Percentiles rank a stretch among this genome's conserved stretches.
Evolutionary conservation across 371 early-diverging fungal genomes (phyloP).

Genomic region (Basidiobolus meristosporus): DNA sequence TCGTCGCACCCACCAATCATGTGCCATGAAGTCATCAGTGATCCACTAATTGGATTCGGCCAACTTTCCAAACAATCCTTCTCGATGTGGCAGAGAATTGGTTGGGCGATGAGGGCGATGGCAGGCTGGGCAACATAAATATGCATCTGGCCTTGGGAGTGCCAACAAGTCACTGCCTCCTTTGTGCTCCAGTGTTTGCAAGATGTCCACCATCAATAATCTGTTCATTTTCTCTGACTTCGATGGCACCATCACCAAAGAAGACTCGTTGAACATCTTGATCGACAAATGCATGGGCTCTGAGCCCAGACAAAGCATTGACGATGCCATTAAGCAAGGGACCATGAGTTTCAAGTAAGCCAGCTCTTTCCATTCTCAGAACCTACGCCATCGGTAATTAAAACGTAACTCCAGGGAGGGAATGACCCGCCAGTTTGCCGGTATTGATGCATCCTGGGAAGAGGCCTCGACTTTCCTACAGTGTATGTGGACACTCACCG

Average conservation of each 20-base stretch:
- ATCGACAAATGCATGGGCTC: constrained; percentile 12
- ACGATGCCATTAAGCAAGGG: constrained; percentile 6
- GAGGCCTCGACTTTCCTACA: constrained; percentile 18
- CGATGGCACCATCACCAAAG: constrained; percentile 12
- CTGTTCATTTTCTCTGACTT: constrained; percentile 17
- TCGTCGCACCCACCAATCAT: too few relatives aligned
- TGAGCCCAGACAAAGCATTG: constrained; percentile 8
- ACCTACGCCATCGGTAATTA: neutral
- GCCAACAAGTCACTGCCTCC: too few relatives aligned
- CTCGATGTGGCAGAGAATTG: too few relatives aligned
- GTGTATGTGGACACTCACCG: constrained; percentile 1
- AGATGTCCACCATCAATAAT: too few relatives aligned
- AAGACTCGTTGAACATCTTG: constrained; percentile 13
- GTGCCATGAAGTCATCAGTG: too few relatives aligned
- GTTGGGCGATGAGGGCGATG: too few relatives aligned
- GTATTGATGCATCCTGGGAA: constrained; percentile 17
- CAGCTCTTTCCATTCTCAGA: neutral
- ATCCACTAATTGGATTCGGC: too few relatives aligned
- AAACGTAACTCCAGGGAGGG: neutral
- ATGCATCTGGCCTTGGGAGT: too few relatives aligned
- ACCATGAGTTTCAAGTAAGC: constrained; percentile 10
- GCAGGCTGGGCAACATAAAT: too few relatives aligned
- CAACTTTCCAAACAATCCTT: too few relatives aligned
- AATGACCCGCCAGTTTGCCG: constrained; percentile 7
- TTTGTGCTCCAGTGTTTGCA: too few relatives aligned